Base-by-base conservation (phyloP, 2,329 filamentous ascomycete species). In the Byssothecium circinans region DNA sequence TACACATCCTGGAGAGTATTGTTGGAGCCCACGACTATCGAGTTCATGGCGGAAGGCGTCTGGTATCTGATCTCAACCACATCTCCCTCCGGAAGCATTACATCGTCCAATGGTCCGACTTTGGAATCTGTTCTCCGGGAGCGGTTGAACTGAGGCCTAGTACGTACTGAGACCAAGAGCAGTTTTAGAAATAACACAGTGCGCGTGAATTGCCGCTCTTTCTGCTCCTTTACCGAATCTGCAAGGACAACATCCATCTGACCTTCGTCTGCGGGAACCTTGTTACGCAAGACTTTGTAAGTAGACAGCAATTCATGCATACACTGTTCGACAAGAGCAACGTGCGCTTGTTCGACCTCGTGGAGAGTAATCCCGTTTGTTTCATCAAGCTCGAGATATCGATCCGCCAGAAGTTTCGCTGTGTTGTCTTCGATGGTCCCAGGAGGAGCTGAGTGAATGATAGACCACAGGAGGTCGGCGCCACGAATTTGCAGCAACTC, bases 381-480 rank as follows among this genome's bases (percentile, higher is more conserved):
- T 8, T 57, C 53, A 23, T 54, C 54, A 10, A 66, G 49, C 46
- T 83, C 77, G 27, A 94, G 76, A 62, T 94, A 95, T 11, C 90
- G 78, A 19, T 85, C 80, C 19, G 91, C 89, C 3, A 95, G 81
- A 18, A 84, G 83, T 41, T 77, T 78, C 23, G 87, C 90, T 1
- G 89, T 87, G 43, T 78, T 73, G 17, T 80, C 78, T 56, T 89
- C 88, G 39, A 95, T 84, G 0, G 78, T 81, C 30, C 80, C 75
- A 30, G 81, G 75, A 4, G 84, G 82, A 1, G 88, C 84, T 14
- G 81, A 85, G 43, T 95, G 74, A 27, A 92, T 83, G 58, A 96
- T 82, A 19, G 84, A 82, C 91, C 91, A 96, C n/a, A 96, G 75
- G 47, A 91, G 81, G 57, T 94, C 87, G 53, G 77, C 75, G 6